phyloP scores from a whole-genome alignment of 2,329 filamentous ascomycete species.

The Diaporthe batatas region DNA sequence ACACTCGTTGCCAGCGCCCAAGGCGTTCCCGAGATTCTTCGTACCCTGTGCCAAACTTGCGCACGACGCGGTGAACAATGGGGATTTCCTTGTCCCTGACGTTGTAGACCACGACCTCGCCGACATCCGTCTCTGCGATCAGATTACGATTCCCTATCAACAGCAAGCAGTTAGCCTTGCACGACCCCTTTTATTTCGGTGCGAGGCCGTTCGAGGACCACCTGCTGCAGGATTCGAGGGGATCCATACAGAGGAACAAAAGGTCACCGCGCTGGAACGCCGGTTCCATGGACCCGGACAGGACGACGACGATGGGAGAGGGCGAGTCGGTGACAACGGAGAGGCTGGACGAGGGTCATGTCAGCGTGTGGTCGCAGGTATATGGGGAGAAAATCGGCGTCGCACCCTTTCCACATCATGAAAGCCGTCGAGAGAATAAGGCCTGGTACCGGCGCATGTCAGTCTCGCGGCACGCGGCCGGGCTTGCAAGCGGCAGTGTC shows the following conservation, averaged over 20 bases:
- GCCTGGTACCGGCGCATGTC: constrained; percentile 47
- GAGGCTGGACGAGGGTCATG: constrained; percentile 63
- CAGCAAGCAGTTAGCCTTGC: constrained; percentile 5
- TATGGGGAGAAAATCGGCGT: not conserved
- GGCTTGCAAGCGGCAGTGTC: constrained; percentile 4
- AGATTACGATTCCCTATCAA: constrained; percentile 71
- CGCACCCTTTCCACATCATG: constrained; percentile 71
- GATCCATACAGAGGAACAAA: constrained; percentile 71
- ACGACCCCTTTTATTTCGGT: too few relatives aligned
- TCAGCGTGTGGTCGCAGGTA: constrained; percentile 43
- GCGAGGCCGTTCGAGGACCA: not conserved
- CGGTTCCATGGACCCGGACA: constrained; percentile 87
- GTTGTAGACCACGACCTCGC: constrained; percentile 77
- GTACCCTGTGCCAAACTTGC: constrained; percentile 74
- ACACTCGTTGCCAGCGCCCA: not conserved
- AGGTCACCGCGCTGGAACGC: constrained; percentile 85
- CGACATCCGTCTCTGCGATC: constrained; percentile 66
- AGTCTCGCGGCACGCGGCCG: constrained; percentile 12
- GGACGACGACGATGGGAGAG: constrained; percentile 85
- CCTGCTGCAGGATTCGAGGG: too few relatives aligned
- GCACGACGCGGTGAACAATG: constrained; percentile 93
- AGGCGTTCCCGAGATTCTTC: constrained; percentile 44
- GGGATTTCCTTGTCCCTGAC: constrained; percentile 95
- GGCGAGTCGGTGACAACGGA: constrained; percentile 82
- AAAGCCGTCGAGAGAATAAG: constrained; percentile 92